A percentile compares a stretch with the other conserved stretches of the same genome.
Evolutionary conservation across 2,329 filamentous ascomycete species (phyloP).

Genomic region (Clonostachys rhizophaga): DNA sequence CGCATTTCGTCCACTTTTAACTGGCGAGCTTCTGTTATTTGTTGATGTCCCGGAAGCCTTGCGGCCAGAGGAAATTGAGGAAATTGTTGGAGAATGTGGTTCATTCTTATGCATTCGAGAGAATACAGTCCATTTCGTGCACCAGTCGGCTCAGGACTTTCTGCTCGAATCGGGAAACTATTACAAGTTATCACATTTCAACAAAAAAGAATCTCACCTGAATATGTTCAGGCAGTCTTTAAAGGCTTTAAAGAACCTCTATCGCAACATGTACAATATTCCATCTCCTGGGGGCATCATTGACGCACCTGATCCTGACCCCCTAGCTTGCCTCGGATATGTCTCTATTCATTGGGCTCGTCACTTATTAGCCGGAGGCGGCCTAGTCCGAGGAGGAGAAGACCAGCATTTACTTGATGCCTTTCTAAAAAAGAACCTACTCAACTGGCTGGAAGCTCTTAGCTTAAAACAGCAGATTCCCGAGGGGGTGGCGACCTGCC

Average conservation of each 20-base stretch:
- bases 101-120: constrained; percentile 30
- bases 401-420: too few relatives aligned
- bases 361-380: constrained; percentile 2
- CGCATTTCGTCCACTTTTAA: too few relatives aligned
- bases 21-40: too few relatives aligned
- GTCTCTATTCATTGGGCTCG: constrained; percentile 10
- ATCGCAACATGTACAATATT: constrained; percentile 27
- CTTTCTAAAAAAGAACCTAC: constrained; percentile 16
- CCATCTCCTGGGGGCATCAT: constrained; percentile 2
- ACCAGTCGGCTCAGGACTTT: constrained; percentile 38
- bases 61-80: too few relatives aligned
- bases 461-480: too few relatives aligned
- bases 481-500: too few relatives aligned
- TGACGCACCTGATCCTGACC: constrained; percentile 7
- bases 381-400: too few relatives aligned
- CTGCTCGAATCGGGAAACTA: constrained; percentile 9
- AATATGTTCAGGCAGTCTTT: constrained; percentile 23
- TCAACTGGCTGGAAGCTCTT: constrained; percentile 38
- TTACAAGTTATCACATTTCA: neutral
- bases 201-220: neutral
- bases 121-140: constrained; percentile 24
- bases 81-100: constrained; percentile 14
- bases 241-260: constrained; percentile 19
- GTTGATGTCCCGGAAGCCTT: too few relatives aligned
- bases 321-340: constrained; percentile 8